Conservation (phyloP, 371 early-diverging fungal species). For the Circinella minor region DNA sequence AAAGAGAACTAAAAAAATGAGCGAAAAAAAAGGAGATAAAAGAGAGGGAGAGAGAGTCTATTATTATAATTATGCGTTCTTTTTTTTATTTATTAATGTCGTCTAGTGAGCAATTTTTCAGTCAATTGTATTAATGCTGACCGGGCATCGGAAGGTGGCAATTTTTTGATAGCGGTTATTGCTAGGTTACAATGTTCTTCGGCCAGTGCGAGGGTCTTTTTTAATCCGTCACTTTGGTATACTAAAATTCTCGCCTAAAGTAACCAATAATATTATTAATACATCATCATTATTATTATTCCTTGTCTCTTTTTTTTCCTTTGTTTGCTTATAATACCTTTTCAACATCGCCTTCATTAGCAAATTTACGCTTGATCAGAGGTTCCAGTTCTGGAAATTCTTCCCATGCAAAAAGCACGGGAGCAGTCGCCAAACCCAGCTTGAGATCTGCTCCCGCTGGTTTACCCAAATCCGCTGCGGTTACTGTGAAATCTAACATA, state of each 20-base stretch:
- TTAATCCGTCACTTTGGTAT: slow-evolving; percentile 71
- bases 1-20: too few species aligned
- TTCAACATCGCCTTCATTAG: slow-evolving; percentile 65
- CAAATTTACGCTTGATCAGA: slow-evolving; percentile 87
- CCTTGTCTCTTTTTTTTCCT: not conserved
- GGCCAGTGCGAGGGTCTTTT: slow-evolving; percentile 65
- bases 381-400: slow-evolving; percentile 85
- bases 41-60: not conserved
- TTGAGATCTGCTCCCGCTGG: slow-evolving; percentile 88
- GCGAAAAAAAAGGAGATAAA: too few species aligned
- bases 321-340: slow-evolving; percentile 34
- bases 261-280: too few species aligned
- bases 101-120: slow-evolving; percentile 56
- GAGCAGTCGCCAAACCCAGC: slow-evolving; percentile 91
- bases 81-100: slow-evolving; percentile 15
- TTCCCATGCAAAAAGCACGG: slow-evolving; percentile 92
- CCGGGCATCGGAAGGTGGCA: slow-evolving; percentile 74
- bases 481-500: slow-evolving; percentile 87
- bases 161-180: slow-evolving; percentile 54
- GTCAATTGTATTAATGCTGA: slow-evolving; percentile 70
- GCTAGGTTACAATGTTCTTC: slow-evolving; percentile 64
- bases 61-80: slow-evolving; percentile 2
- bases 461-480: slow-evolving; percentile 85
- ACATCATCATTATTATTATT: slow-evolving; percentile 10
- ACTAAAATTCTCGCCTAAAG: slow-evolving; percentile 69